Base-by-base conservation (phyloP, 495 filamentous ascomycete species). In the Gamarada debralockiae region DNA sequence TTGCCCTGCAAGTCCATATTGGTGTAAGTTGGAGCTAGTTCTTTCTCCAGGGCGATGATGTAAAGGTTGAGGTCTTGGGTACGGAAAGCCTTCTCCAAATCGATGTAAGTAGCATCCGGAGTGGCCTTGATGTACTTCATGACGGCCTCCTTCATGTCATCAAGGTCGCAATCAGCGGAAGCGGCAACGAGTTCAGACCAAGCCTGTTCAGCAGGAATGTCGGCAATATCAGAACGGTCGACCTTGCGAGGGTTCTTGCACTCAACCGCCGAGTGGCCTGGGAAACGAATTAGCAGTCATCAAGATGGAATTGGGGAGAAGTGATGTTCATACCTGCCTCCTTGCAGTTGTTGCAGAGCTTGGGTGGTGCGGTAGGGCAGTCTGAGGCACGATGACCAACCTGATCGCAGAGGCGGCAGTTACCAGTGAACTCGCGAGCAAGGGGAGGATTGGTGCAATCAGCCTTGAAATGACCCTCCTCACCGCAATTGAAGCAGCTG, bases 1-100 rank as follows among this genome's bases (percentile, higher is more conserved):
- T 90, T 84, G 18, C 93, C 93, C 57, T 96, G 86, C 8, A 96
- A 76, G 54, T 93, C 83, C 69, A 97, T 58, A 38, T 57, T 60
- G 50, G 82, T 92, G 56, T 86, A 76, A 3, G 83, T 84, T 14
- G 73, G 61, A 0, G 73, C 65, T 6, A 85, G 52, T 31, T 81
- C 73, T 53, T 84, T 76, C 79, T 89, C 84, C 52, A 86, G 67
- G 17, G 86, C 91, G 61, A 96, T 91, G 29, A 97, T 69, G 65
- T 84, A 85, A 23, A 90, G 62, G 2, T 73, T 72, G 53, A 90
- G 73, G 0, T 74, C 65, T 18, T 88, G 77, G 0, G 59, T 56
- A 13, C 89, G 86, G 70, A 98, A 85, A 2, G 81, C 79, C 20
- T 71, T 67, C 70, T 96, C 92, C 2, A 98, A 78, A 13, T 90